A percentile compares a stretch with the other conserved stretches of the same genome.
These are phyloP conservation scores for Fusarium fracticaudum DNA, from an alignment of 2,329 filamentous ascomycete species.

Conservation along the genomic window DNA sequence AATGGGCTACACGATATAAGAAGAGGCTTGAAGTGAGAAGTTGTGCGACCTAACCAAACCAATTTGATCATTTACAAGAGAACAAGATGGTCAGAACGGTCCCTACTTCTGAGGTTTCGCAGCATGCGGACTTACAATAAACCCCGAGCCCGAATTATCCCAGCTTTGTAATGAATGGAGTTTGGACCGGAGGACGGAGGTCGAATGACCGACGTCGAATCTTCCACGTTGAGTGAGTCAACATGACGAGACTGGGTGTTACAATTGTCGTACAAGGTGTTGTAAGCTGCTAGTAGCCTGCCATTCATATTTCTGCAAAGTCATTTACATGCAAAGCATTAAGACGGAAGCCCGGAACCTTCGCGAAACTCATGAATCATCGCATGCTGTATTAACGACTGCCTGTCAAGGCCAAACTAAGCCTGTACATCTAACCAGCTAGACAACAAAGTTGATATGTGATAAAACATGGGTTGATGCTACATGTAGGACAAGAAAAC, in stretches of 20 bases:
- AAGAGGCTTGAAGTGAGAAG: slow-evolving; percentile 8
- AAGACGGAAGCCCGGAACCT: slow-evolving; percentile 6
- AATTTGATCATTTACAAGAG: background rate
- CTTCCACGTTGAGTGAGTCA: slow-evolving; percentile 5
- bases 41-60: slow-evolving; percentile 11
- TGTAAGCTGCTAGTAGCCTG: slow-evolving; percentile 2
- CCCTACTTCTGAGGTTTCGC: slow-evolving; percentile 22
- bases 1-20: slow-evolving; percentile 13
- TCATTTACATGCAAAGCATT: background rate
- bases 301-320: background rate
- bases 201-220: background rate
- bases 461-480: background rate
- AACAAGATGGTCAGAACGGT: background rate
- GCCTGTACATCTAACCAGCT: background rate
- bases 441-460: background rate
- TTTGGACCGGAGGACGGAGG: background rate
- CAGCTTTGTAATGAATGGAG: background rate
- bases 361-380: background rate
- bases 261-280: slow-evolving; percentile 19
- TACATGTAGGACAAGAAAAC: background rate
- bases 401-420: background rate
- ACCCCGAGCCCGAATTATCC: slow-evolving; percentile 26
- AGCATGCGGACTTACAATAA: slow-evolving; percentile 26
- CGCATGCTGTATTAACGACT: background rate
- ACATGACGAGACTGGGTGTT: slow-evolving; percentile 19